Conservation (phyloP, 176 grass and related monocot species). For the Calamus simplicifolius region DNA sequence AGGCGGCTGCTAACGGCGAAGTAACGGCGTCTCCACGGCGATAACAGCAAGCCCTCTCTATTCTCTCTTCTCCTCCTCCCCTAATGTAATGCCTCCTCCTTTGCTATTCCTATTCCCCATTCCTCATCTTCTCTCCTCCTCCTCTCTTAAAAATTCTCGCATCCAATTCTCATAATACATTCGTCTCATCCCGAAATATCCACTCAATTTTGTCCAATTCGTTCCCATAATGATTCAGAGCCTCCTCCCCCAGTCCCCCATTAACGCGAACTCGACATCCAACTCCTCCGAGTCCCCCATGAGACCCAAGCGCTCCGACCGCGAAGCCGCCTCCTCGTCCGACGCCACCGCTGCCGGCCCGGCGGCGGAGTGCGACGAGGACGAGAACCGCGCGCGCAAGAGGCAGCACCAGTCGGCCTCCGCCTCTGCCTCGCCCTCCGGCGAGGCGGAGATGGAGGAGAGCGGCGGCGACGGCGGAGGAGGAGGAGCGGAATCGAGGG, state of each 20-base stretch:
- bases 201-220: not conserved
- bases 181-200: constrained; percentile 9
- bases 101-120: no score
- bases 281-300: constrained; percentile 15
- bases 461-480: not conserved
- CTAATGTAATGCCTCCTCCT: no score
- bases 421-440: no score
- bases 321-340: constrained; percentile 14
- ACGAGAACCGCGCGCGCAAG: constrained; percentile 4
- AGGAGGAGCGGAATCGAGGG: constrained; percentile 28
- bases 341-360: constrained; percentile 1
- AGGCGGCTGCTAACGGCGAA: constrained; percentile 28
- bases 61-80: not conserved
- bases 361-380: not conserved
- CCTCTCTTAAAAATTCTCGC: not conserved
- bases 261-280: not conserved
- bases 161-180: constrained; percentile 6
- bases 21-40: not conserved
- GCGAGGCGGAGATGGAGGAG: not conserved
- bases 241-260: constrained; percentile 29
- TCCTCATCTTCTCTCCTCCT: no score
- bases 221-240: constrained; percentile 54
- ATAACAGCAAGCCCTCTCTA: not conserved
- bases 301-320: constrained; percentile 44
- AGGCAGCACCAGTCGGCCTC: constrained; percentile 11